Conservation (phyloP, 495 filamentous ascomycete species). For the Neurospora africana region DNA sequence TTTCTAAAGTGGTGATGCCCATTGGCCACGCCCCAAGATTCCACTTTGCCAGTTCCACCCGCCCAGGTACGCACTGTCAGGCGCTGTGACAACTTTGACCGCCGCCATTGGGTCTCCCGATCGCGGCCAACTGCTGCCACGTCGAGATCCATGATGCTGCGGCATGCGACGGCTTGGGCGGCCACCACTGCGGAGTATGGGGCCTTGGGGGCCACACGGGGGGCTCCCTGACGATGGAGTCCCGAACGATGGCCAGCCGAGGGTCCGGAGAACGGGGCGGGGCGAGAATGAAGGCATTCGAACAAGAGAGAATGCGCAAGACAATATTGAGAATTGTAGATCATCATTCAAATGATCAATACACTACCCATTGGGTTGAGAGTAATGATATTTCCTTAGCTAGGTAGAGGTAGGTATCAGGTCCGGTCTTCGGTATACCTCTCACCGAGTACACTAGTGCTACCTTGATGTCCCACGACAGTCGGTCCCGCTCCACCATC, state of each 20-base stretch:
- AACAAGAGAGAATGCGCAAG: neutral
- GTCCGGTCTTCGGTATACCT: neutral
- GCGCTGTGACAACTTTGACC: neutral
- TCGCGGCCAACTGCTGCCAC: neutral
- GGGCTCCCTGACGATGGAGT: neutral
- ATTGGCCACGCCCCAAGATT: conserved; percentile 13
- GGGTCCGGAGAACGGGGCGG: neutral
- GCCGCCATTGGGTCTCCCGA: neutral
- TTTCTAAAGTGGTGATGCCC: conserved; percentile 16
- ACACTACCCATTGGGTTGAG: neutral
- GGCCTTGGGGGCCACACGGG: neutral
- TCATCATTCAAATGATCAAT: neutral
- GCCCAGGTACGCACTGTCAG: neutral
- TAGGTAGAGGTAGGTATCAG: neutral
- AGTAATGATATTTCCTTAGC: neutral
- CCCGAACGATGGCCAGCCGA: neutral
- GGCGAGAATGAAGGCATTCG: neutral
- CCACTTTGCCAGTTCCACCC: neutral
- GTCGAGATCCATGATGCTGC: neutral
- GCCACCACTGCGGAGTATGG: neutral
- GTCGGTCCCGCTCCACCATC: neutral
- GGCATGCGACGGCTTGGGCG: neutral
- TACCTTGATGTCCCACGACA: neutral
- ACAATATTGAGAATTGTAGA: neutral
- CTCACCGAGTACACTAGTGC: neutral